Percentiles rank a stretch among this genome's conserved stretches.
Conservation (phyloP, 2,329 filamentous ascomycete genomes). For the Fusarium sp. region DNA sequence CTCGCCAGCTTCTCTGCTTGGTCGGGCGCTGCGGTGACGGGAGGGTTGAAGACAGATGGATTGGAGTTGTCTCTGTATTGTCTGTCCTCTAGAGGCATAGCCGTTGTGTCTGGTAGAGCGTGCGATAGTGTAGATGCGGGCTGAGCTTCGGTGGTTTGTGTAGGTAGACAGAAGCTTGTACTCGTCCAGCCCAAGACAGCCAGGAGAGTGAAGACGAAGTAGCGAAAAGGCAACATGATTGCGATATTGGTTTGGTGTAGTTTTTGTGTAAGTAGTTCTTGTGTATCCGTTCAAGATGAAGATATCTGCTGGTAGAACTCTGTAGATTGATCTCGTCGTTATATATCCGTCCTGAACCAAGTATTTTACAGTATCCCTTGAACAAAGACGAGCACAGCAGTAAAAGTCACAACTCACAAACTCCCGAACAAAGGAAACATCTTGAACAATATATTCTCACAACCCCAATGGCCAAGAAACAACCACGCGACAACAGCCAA, state of each 20-base stretch:
- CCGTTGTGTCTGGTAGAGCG: constrained; percentile 16
- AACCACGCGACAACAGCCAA: constrained; percentile 32
- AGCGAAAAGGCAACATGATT: constrained; percentile 19
- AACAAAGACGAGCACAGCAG: constrained; percentile 32
- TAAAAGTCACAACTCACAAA: constrained; percentile 12
- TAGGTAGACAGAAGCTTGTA: constrained; percentile 26
- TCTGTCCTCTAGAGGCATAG: constrained; percentile 11
- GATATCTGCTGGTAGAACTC: neutral
- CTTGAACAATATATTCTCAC: constrained; percentile 27
- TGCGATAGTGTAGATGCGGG: constrained; percentile 12
- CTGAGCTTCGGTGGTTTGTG: constrained; percentile 25
- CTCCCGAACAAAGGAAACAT: neutral
- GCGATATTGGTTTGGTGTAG: neutral
- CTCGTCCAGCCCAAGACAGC: constrained; percentile 14
- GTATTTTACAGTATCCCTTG: constrained; percentile 9
- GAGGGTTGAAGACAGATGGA: constrained; percentile 45
- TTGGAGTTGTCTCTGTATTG: constrained; percentile 33
- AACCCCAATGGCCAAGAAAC: constrained; percentile 13
- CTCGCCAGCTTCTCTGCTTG: constrained; percentile 47
- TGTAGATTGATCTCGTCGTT: constrained; percentile 14
- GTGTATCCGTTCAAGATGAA: neutral
- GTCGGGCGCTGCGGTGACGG: constrained; percentile 50
- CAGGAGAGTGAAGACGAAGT: constrained; percentile 15
- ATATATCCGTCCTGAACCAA: constrained; percentile 17
- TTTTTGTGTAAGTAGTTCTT: neutral